phyloP scores from a whole-genome alignment of 2,329 filamentous ascomycete species.

The Simplicillium aogashimaense region DNA sequence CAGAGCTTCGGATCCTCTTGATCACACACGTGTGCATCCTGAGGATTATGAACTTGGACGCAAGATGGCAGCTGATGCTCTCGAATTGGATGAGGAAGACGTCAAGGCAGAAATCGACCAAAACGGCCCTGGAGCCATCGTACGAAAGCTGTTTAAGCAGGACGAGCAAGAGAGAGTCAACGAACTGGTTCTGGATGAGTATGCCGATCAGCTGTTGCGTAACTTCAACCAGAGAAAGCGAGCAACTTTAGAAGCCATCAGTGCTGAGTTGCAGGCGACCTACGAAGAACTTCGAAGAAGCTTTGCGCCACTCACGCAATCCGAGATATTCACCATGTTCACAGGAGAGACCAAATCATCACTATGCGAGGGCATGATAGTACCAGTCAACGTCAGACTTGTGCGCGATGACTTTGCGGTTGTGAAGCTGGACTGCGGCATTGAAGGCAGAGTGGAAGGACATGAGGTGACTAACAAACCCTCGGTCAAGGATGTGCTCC shows the following conservation, averaged over 20 bases:
- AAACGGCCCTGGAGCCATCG: conserved; percentile 79
- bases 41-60: conserved; percentile 97
- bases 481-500: conserved; percentile 64
- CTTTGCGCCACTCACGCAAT: conserved; percentile 58
- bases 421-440: conserved; percentile 84
- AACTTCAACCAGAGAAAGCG: conserved; percentile 93
- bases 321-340: conserved; percentile 91
- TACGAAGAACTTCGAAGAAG: conserved; percentile 88
- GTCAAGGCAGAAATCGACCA: conserved; percentile 91
- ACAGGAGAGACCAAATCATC: conserved; percentile 86
- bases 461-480: conserved; percentile 70
- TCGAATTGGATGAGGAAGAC: conserved; percentile 95
- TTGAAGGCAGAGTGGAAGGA: conserved; percentile 79
- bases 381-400: conserved; percentile 78
- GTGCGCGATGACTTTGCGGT: conserved; percentile 91
- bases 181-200: conserved; percentile 91
- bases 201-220: conserved; percentile 86
- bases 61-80: conserved; percentile 95
- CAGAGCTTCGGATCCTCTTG: conserved; percentile 77
- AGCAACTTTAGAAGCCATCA: conserved; percentile 90
- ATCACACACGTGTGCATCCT: conserved; percentile 94
- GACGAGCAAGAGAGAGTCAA: conserved; percentile 93
- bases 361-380: conserved; percentile 80
- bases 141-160: conserved; percentile 89
- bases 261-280: conserved; percentile 81